phyloP scores from a whole-genome alignment of 2,329 filamentous ascomycete species.

The Botrytis sinoallii region DNA sequence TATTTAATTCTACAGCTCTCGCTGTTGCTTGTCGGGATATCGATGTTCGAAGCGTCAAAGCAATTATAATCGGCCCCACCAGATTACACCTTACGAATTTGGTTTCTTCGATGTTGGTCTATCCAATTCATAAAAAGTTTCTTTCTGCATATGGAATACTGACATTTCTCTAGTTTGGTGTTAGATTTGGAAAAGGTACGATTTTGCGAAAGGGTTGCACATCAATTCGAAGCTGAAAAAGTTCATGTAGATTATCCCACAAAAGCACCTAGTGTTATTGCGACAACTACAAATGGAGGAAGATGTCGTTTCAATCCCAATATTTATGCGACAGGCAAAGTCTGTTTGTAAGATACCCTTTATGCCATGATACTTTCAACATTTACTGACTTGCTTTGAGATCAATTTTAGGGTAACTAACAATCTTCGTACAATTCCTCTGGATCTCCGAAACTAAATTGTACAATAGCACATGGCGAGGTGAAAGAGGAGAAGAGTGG shows the following conservation, averaged over 20 bases:
- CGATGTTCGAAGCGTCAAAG: constrained; percentile 83
- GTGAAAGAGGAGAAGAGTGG: constrained; percentile 90
- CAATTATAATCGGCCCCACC: constrained; percentile 90
- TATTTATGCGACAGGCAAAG: constrained; percentile 86
- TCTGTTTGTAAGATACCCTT: constrained; percentile 72
- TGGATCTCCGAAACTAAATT: constrained; percentile 19
- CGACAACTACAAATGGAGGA: constrained; percentile 84
- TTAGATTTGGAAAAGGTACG: constrained; percentile 73
- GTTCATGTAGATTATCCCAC: constrained; percentile 70
- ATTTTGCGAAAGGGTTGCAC: neutral
- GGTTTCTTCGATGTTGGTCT: constrained; percentile 85
- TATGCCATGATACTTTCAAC: neutral
- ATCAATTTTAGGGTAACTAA: constrained; percentile 75
- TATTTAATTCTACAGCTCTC: constrained; percentile 55
- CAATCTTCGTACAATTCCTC: neutral
- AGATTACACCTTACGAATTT: constrained; percentile 90
- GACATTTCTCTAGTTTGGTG: constrained; percentile 57
- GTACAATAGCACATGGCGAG: constrained; percentile 78
- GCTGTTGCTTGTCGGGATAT: constrained; percentile 83
- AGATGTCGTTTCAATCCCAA: constrained; percentile 93
- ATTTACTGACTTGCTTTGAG: constrained; percentile 45
- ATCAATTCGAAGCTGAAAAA: constrained; percentile 18
- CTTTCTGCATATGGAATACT: constrained; percentile 28
- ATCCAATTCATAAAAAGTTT: neutral
- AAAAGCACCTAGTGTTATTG: constrained; percentile 59